These are phyloP conservation scores for rapeseed (Brassica napus) DNA, from an alignment of 345 rosid species.

Conservation along the genomic window Da-Ae NC_063440.1:20698001-20698500, in stretches of 20 bases:
- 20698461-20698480: conserved; percentile 54
- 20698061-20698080: conserved; percentile 1
- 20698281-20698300: too few species aligned
- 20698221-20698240: too few species aligned
- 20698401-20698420: not conserved
- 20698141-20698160: not conserved
- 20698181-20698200: too few species aligned
- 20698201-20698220: too few species aligned
- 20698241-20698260: too few species aligned
- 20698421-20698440: conserved; percentile 43
- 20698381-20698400: not conserved
- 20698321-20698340: not conserved
- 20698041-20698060: not conserved
- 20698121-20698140: not conserved
- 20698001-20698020: not conserved
- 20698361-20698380: not conserved
- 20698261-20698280: too few species aligned
- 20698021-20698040: not conserved
- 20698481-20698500: conserved; percentile 53
- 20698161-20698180: too few species aligned
- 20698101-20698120: not conserved
- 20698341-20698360: not conserved
- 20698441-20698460: conserved; percentile 82
- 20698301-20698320: not conserved
- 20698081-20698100: conserved; percentile 1